phyloP scores from a whole-genome alignment of 352 stramenopile genomes.

The Globisporangium echinulatum region DNA sequence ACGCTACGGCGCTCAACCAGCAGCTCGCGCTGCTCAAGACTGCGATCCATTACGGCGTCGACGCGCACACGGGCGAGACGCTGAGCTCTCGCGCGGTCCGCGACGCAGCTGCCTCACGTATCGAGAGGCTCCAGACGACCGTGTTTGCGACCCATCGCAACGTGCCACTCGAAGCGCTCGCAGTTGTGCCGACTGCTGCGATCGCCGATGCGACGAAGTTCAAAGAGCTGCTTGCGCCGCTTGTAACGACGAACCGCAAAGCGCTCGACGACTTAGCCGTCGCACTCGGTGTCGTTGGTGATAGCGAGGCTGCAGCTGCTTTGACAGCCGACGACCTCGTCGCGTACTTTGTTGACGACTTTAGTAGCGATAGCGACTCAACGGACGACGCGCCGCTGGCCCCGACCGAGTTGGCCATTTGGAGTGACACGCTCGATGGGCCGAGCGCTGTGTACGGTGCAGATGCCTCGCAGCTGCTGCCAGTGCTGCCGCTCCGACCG shows the following conservation, averaged over 20 bases:
- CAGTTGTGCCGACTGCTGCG: slow-evolving; percentile 44
- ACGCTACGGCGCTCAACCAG: slow-evolving; percentile 41
- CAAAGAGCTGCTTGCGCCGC: slow-evolving; percentile 25
- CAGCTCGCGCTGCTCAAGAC: slow-evolving; percentile 64
- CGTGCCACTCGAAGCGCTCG: slow-evolving; percentile 46
- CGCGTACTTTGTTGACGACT: slow-evolving; percentile 51
- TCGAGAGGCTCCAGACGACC: slow-evolving; percentile 71
- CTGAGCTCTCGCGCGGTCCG: slow-evolving; percentile 44
- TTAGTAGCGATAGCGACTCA: slow-evolving; percentile 4
- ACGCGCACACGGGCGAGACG: slow-evolving; percentile 75
- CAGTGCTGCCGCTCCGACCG: slow-evolving; percentile 88
- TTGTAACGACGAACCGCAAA: slow-evolving; percentile 25
- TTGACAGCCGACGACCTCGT: slow-evolving; percentile 39
- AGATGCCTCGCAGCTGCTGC: slow-evolving; percentile 29
- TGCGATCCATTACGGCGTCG: slow-evolving; percentile 72
- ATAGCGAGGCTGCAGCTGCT: slow-evolving; percentile 22
- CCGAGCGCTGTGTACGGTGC: slow-evolving; percentile 27
- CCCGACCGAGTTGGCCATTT: slow-evolving; percentile 88
- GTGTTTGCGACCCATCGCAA: slow-evolving; percentile 43
- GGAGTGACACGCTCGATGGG: slow-evolving; percentile 47
- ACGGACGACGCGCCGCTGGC: slow-evolving; percentile 25
- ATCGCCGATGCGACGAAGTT: slow-evolving; percentile 44
- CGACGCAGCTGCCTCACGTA: slow-evolving; percentile 33
- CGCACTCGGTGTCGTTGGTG: slow-evolving; percentile 39
- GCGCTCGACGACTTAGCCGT: slow-evolving; percentile 33